Evolutionary conservation across 1,139 yeast genomes (phyloP), one percentile per base, ranked within the genome.

Genomic region (Saccharomyces hybrid): DNA sequence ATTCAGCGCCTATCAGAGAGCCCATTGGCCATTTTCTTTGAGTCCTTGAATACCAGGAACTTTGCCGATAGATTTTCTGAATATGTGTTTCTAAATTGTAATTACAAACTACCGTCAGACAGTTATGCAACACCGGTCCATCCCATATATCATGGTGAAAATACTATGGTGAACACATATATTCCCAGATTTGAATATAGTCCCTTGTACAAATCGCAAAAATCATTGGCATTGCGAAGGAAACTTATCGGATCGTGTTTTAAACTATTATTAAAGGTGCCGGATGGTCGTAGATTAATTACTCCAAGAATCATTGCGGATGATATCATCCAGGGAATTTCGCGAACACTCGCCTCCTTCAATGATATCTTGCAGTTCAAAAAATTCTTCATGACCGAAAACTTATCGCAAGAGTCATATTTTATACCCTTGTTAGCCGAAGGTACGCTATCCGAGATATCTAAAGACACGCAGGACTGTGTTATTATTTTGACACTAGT

Each of bases 71-170:
- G 57, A 28, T 59, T 66, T 31, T 58, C 61, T 46, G 66, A 65
- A 49, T 58, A 60, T 48, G 51, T 66, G 11, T 65, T 68, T 48
- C 54, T 64, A 14, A 61, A 61, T n/a, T 63, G 69, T 51, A 57
- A 59, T 14, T 55, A 54, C 51, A 27, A 42, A 27, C 28, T 50
- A 11, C 48, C 53, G 48, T 51, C 47, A 23, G 47, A 48, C 34
- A 42, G 26, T 23, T 50, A 50, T 16, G 56, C 47, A 9, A 54
- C 56, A 6, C 44, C 46, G 25, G 52, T 59, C 13, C 59, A 62
- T 52, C 63, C 65, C 4, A 56, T 64, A 8, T 65, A 61, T 50
- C 54, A 52, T 23, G 59, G 58, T 25, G 70, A 66, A 50, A 49
- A 55, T 16, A 50, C 47, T 5, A 26, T 57, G 5, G 57, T 60